These are phyloP conservation scores for Leccinum uliginosum DNA, from an alignment of 768 basidiomycete species.

Conservation along the genomic window DNA sequence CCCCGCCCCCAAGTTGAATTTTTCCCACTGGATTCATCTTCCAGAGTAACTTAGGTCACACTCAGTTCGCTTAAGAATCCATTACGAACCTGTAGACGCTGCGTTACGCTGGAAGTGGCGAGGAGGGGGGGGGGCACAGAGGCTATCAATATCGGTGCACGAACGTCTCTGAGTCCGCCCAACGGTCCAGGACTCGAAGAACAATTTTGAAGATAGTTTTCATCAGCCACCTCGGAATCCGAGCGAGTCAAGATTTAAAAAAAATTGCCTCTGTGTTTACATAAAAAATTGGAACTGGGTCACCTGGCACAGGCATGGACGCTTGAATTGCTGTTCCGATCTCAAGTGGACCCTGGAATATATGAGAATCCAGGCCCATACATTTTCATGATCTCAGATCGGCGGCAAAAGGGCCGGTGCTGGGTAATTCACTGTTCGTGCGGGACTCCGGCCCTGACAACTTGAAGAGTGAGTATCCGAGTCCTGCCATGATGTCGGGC, in stretches of 20 bases:
- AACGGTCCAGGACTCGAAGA: too few species aligned
- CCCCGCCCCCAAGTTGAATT: background rate
- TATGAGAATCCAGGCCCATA: background rate
- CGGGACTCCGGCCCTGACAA: background rate
- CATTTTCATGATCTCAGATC: background rate
- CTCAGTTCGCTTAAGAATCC: too few species aligned
- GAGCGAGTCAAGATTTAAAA: background rate
- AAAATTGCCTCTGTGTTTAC: background rate
- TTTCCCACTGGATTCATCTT: background rate
- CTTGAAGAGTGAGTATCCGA: too few species aligned
- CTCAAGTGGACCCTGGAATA: background rate
- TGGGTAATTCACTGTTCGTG: background rate
- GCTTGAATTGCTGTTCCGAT: background rate
- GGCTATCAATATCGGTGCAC: too few species aligned
- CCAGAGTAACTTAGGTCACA: background rate
- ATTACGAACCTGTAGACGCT: background rate
- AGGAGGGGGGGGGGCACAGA: background rate
- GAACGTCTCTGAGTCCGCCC: too few species aligned
- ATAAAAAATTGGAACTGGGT: background rate
- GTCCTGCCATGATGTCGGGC: too few species aligned
- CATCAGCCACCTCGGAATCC: background rate
- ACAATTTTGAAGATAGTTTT: background rate
- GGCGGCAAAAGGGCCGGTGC: background rate
- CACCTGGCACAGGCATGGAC: background rate
- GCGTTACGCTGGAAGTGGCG: background rate